These are phyloP conservation scores for Ensete ventricosum DNA, from an alignment of 176 grass and related monocot genomes.

Conservation along the genomic window DNA sequence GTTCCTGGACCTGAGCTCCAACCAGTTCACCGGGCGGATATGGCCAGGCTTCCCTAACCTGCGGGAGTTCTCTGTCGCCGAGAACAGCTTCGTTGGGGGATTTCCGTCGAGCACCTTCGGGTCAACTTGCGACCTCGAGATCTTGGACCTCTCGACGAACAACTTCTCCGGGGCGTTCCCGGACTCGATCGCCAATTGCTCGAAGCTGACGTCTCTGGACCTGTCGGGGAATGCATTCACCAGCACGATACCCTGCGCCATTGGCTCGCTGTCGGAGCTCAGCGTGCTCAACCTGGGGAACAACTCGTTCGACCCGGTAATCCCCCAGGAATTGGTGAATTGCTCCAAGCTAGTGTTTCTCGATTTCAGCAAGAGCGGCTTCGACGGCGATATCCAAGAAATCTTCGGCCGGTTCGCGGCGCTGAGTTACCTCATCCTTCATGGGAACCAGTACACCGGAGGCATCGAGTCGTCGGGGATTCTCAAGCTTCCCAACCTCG, in stretches of 20 bases:
- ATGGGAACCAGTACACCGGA: constrained; percentile 50
- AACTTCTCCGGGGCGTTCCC: constrained; percentile 38
- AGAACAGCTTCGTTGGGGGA: constrained; percentile 55
- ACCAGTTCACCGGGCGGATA: constrained; percentile 62
- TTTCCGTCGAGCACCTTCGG: constrained; percentile 28
- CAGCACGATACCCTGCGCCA: constrained; percentile 38
- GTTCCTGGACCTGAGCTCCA: constrained; percentile 66
- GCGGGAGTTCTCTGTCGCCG: constrained; percentile 38
- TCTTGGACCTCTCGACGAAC: constrained; percentile 58
- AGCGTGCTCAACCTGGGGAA: constrained; percentile 47
- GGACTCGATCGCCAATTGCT: constrained; percentile 47
- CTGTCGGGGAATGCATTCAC: constrained; percentile 55
- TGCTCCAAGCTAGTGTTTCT: constrained; percentile 51
- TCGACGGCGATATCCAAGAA: constrained; percentile 60
- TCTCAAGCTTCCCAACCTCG: constrained; percentile 39
- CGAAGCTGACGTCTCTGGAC: constrained; percentile 34
- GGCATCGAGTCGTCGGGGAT: constrained; percentile 70
- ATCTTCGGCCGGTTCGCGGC: constrained; percentile 44
- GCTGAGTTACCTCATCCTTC: constrained; percentile 46
- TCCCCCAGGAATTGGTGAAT: constrained; percentile 45
- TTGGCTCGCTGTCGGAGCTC: constrained; percentile 41
- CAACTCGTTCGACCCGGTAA: constrained; percentile 38
- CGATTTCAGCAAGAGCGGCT: constrained; percentile 56
- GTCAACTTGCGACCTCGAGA: constrained; percentile 32
- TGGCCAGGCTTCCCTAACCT: constrained; percentile 52